Evolutionary conservation across 805 yeast genomes (phyloP), one percentile per base, ranked within the genome.

Genomic region (Candida suzukii): DNA sequence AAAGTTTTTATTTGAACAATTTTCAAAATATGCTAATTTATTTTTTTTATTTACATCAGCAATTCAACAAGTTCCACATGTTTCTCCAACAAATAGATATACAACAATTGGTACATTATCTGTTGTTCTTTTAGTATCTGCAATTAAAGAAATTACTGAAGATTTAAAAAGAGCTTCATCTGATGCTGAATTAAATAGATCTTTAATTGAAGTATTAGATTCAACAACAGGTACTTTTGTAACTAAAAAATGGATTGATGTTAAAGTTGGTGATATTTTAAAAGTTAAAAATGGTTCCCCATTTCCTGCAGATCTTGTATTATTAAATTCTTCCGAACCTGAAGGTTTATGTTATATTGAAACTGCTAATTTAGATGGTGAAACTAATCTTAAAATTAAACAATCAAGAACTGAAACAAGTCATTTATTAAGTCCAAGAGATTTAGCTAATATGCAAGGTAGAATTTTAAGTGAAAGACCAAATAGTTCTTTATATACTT

Each of bases 291-390:
- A 87, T 34, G 97, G 88, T 53, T 95, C 91, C 47, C 82, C 95
- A 0, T 75, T 93, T 43, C 99, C 99, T 0, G 98, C 99, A 0
- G 99, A 93, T 66, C 54, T 93, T 42, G 70, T 91, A 16, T 62
- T 95, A 16, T 58, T 93, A 27, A 79, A 93, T 20, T 88, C 97
- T 0, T 91, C 98, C 0, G 99, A 93, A 61, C 99, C 99, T 0
- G 98, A 91, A 62, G 99, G 99, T 2, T 70, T 93, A 46, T 95
- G 99, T 60, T 93, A 93, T 54, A 87, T 95, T 42, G 99, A 93
- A 63, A 93, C 99, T 1, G 96, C 99, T 0, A 93, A 93, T 55
- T 68, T 93, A 50, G 99, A 93, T 62, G 99, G 99, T 43, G 99
- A 93, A 61, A 95, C 99, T 0, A 93, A 93, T 60, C 71, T 93